These are phyloP conservation scores for Fusarium foetens DNA, from an alignment of 2,329 filamentous ascomycete genomes.

Conservation along the genomic window DNA sequence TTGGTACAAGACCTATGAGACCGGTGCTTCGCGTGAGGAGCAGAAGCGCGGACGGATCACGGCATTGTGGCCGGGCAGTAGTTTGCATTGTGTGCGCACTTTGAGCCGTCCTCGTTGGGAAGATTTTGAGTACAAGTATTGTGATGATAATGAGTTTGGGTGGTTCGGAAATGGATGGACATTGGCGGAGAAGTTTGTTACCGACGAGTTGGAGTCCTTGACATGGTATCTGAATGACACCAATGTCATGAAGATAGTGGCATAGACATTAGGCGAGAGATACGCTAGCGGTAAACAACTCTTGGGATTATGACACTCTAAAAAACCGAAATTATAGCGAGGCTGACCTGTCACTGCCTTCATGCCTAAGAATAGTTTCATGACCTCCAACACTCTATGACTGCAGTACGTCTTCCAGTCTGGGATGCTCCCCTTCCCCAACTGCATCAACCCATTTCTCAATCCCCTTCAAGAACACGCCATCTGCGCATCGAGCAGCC, in stretches of 20 bases:
- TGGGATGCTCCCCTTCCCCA: neutral
- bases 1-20: conserved; percentile 19
- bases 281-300: no score
- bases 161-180: conserved; percentile 26
- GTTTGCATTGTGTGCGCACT: conserved; percentile 9
- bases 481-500: neutral
- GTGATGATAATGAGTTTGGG: conserved; percentile 16
- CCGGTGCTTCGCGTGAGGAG: conserved; percentile 1
- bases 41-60: conserved; percentile 3
- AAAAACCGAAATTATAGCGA: no score
- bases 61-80: conserved; percentile 12
- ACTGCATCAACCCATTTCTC: neutral
- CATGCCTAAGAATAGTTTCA: no score
- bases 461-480: neutral
- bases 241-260: neutral
- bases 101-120: conserved; percentile 13
- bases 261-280: neutral
- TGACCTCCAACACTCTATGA: no score
- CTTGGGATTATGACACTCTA: no score
- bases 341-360: no score
- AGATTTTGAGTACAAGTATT: conserved; percentile 16
- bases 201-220: conserved; percentile 10
- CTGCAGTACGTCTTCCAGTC: neutral
- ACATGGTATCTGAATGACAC: conserved; percentile 20
- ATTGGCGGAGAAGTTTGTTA: conserved; percentile 11